Evolutionary conservation across 2,329 filamentous ascomycete genomes (phyloP).

Genomic region (Colletotrichum simmondsii): DNA sequence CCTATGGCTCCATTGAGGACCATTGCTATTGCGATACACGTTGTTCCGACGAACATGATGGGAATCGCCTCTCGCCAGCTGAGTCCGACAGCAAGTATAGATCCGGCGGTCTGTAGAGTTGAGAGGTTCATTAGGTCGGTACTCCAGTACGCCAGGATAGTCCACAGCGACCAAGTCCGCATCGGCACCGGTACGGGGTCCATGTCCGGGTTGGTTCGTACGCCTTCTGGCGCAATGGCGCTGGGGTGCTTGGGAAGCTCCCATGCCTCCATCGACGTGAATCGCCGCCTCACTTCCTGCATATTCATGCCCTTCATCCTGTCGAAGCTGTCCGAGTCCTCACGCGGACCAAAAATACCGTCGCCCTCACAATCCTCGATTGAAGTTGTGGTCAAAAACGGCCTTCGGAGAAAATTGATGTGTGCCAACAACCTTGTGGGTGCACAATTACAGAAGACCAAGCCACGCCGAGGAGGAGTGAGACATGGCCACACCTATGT

Average conservation of each 20-base stretch:
- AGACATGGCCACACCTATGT: slow-evolving; percentile 25
- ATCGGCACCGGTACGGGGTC: slow-evolving; percentile 24
- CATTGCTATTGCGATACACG: slow-evolving; percentile 60
- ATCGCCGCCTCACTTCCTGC: slow-evolving; percentile 47
- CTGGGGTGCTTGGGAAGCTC: slow-evolving; percentile 59
- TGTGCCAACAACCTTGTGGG: not conserved
- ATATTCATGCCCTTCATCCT: slow-evolving; percentile 38
- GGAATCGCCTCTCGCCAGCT: slow-evolving; percentile 43
- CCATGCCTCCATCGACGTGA: slow-evolving; percentile 55
- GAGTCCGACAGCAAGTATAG: slow-evolving; percentile 47
- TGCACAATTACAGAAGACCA: not conserved
- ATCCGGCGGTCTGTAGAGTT: slow-evolving; percentile 48
- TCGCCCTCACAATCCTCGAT: not conserved
- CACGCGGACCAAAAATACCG: not conserved
- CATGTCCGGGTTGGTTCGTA: slow-evolving; percentile 43
- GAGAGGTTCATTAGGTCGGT: slow-evolving; percentile 48
- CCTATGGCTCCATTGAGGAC: slow-evolving; percentile 50
- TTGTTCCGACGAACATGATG: slow-evolving; percentile 41
- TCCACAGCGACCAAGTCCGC: slow-evolving; percentile 48
- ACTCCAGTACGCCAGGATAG: slow-evolving; percentile 49
- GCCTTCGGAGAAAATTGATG: not conserved
- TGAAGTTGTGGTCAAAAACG: not conserved
- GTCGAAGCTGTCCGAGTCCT: not conserved
- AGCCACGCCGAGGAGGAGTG: not conserved
- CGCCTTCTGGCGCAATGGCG: slow-evolving; percentile 55